Evolutionary conservation across 2,329 filamentous ascomycete genomes (phyloP).

Genomic region (Xylariaceae sp.): DNA sequence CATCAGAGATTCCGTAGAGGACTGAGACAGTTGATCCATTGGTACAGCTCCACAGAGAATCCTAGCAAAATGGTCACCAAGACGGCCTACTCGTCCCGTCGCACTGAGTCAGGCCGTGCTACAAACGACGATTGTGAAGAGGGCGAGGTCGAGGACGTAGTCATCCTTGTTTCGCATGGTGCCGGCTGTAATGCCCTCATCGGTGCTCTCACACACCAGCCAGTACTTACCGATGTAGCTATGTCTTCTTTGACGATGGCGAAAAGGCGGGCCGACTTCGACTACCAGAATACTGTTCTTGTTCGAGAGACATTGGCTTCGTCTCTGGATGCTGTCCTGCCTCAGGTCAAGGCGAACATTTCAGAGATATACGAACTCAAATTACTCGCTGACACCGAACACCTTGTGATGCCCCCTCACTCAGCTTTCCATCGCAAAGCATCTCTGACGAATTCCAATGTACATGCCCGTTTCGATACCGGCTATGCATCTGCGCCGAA

Average conservation of each 20-base stretch:
- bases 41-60: constrained; percentile 63
- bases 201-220: constrained; percentile 84
- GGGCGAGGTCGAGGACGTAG: constrained; percentile 67
- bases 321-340: constrained; percentile 29
- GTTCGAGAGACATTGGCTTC: constrained; percentile 20
- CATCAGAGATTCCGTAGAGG: constrained; percentile 83
- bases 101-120: constrained; percentile 28
- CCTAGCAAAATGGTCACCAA: constrained; percentile 51
- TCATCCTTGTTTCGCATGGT: constrained; percentile 88
- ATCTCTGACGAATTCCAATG: constrained; percentile 30
- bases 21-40: constrained; percentile 72
- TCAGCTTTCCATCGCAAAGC: constrained; percentile 31
- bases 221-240: constrained; percentile 83
- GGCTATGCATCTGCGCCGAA: constrained; percentile 35
- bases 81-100: constrained; percentile 29
- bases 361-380: constrained; percentile 68
- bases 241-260: constrained; percentile 92
- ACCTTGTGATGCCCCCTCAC: constrained; percentile 48
- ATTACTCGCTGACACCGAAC: constrained; percentile 70
- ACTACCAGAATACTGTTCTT: constrained; percentile 36
- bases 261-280: constrained; percentile 51
- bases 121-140: constrained; percentile 43
- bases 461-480: constrained; percentile 39
- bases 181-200: constrained; percentile 95
- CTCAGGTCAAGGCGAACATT: constrained; percentile 39